Conservation (phyloP, 2,329 filamentous ascomycete species). For the Phaeosphaeriaceae sp. region DNA sequence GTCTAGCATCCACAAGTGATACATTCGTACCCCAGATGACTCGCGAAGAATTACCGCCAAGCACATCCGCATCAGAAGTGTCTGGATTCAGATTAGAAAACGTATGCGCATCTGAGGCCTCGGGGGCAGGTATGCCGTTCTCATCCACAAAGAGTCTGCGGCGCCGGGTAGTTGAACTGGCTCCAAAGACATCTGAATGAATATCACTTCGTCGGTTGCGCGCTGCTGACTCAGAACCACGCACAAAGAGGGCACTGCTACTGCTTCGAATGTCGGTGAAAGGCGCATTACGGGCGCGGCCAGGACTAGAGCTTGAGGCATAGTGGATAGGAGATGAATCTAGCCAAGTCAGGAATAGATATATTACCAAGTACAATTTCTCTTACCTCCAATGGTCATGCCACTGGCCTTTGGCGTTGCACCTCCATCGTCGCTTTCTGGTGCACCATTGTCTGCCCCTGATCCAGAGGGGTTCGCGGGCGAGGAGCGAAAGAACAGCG, state of each 20-base stretch:
- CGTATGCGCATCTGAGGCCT: slow-evolving; percentile 64
- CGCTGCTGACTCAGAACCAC: slow-evolving; percentile 62
- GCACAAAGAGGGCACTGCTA: slow-evolving; percentile 85
- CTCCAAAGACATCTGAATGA: slow-evolving; percentile 70
- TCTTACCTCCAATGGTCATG: slow-evolving; percentile 67
- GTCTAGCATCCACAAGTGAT: slow-evolving; percentile 87
- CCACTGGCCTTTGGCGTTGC: slow-evolving; percentile 73
- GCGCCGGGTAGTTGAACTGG: slow-evolving; percentile 55
- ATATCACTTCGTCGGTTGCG: slow-evolving; percentile 82
- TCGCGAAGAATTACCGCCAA: slow-evolving; percentile 80
- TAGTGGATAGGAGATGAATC: slow-evolving; percentile 94
- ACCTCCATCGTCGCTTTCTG: slow-evolving; percentile 62
- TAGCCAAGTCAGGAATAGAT: slow-evolving; percentile 48
- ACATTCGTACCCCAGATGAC: slow-evolving; percentile 98
- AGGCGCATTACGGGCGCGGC: slow-evolving; percentile 62
- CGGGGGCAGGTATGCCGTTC: slow-evolving; percentile 64
- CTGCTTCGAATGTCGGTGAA: slow-evolving; percentile 80
- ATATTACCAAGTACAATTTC: neutral
- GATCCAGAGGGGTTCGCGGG: slow-evolving; percentile 55
- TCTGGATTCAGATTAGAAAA: slow-evolving; percentile 76
- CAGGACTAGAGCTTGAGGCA: slow-evolving; percentile 86
- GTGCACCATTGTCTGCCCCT: slow-evolving; percentile 49
- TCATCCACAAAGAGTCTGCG: slow-evolving; percentile 69
- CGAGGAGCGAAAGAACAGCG: slow-evolving; percentile 76
- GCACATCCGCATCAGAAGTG: slow-evolving; percentile 87